Base-by-base conservation (phyloP, 2,329 filamentous ascomycete genomes). In the Colletotrichum zoysiae region DNA sequence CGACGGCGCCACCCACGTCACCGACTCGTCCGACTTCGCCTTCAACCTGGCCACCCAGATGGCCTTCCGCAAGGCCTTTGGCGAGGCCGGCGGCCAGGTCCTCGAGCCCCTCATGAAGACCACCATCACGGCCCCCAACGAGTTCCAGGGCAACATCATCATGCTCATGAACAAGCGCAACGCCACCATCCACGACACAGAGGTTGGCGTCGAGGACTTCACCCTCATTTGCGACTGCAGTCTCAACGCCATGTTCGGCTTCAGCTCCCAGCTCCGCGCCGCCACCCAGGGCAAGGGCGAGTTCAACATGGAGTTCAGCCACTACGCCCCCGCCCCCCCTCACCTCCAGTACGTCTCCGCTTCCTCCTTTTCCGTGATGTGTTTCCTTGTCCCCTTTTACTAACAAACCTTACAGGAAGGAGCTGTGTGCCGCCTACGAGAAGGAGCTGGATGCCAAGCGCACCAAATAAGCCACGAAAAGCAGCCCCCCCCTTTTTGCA, bases 61-160 rank as follows among this genome's bases (percentile, higher is more conserved):
- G 86, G 96, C 96, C 35, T 99, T 99, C 91, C 91, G 93, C 77
- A 97, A 98, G 84, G 93, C 94, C 23, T 98, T 99, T 85, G 86
- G 88, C 72, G 90, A 93, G 16, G 94, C 92, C 44, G 89, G 91
- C 64, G 95, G 95, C 3, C 89, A 94, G 77, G 91, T 99, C 12
- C 90, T 99, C 46, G 96, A 99, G 83, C 96, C 96, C 6, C 85
- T 99, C 66, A 99, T 99, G 96, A 98, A 98, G 88, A 98, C 95
- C 0, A 95, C 95, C 73, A 95, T 99, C 78, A 97, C 95, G 42
- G 95, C 96, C 0, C 96, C 96, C 58, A 94, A 93, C 78, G 96
- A 99, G 86, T 99, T 98, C 87, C 96, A 99, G 84, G 96, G 96
- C 79, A 95, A 94, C 80, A 93, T 99, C 75, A 93, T 98, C 67